These are phyloP conservation scores for Cryphonectria parasitica DNA, from an alignment of 2,329 filamentous ascomycete genomes.

Conservation along the genomic window DNA sequence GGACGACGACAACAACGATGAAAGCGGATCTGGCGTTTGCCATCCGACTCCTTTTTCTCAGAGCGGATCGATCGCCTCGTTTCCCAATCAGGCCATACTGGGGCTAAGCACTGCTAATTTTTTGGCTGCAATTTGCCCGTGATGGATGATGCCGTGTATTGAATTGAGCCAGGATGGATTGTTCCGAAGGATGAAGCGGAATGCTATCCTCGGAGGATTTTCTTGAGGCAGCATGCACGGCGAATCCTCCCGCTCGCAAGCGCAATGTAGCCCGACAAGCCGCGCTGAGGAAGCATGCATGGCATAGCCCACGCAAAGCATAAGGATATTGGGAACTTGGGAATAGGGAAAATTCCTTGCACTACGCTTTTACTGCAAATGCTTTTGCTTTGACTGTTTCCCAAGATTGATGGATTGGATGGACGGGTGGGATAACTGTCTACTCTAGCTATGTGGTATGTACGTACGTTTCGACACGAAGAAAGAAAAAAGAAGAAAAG, in stretches of 20 bases:
- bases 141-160: background rate
- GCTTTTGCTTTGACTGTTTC: no score
- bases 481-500: no score
- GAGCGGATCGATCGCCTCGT: background rate
- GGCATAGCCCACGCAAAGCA: no score
- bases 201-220: background rate
- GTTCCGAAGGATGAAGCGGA: background rate
- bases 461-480: background rate
- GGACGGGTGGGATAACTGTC: no score
- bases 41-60: background rate
- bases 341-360: no score
- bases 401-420: no score
- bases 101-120: background rate
- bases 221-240: background rate
- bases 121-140: background rate
- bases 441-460: no score
- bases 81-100: background rate
- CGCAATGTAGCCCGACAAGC: background rate
- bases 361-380: no score
- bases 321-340: no score
- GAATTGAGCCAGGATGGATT: background rate
- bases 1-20: background rate
- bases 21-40: background rate
- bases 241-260: background rate
- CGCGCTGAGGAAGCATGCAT: background rate